Conservation (phyloP, 1,139 yeast genomes). For the Martiniozyma asiatica region DNA sequence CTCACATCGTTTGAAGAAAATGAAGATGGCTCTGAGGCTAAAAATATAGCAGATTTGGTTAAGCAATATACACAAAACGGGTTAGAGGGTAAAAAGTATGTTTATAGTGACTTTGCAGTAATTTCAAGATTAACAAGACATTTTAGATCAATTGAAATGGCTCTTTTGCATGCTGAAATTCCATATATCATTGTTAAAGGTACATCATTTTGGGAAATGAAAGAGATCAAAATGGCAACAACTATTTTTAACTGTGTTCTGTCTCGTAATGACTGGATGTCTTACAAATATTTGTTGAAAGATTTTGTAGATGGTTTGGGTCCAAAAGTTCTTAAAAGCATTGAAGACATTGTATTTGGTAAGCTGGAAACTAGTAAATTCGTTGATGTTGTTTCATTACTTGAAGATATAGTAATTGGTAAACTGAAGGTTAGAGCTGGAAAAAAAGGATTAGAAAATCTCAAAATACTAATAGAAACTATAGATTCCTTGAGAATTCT, state of each 20-base stretch:
- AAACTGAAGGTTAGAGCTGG: constrained; percentile 2
- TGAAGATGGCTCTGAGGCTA: constrained; percentile 7
- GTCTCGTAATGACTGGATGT: constrained; percentile 45
- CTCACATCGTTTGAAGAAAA: constrained; percentile 27
- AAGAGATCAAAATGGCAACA: constrained; percentile 51
- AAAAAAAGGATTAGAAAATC: constrained; percentile 3
- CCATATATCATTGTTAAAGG: constrained; percentile 66
- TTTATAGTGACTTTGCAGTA: constrained; percentile 53
- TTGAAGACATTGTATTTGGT: constrained; percentile 22
- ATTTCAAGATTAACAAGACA: constrained; percentile 43
- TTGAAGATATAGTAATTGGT: constrained; percentile 9
- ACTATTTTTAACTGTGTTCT: constrained; percentile 54
- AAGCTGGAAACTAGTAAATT: constrained; percentile 6
- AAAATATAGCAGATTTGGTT: constrained; percentile 38
- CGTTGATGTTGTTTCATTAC: constrained; percentile 6
- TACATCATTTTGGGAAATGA: constrained; percentile 66
- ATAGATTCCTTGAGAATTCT: constrained; percentile 4
- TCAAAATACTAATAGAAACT: constrained; percentile 12
- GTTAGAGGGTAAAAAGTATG: constrained; percentile 22
- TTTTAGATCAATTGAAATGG: constrained; percentile 55
- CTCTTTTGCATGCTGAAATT: constrained; percentile 38
- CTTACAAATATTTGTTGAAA: constrained; percentile 45
- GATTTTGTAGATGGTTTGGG: constrained; percentile 70
- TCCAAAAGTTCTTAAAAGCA: constrained; percentile 32
- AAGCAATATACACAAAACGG: constrained; percentile 19